Evolutionary conservation across 2,329 filamentous ascomycete genomes (phyloP), one percentile per base, ranked within the genome.

Genomic region (Colletotrichum sansevieriae): DNA sequence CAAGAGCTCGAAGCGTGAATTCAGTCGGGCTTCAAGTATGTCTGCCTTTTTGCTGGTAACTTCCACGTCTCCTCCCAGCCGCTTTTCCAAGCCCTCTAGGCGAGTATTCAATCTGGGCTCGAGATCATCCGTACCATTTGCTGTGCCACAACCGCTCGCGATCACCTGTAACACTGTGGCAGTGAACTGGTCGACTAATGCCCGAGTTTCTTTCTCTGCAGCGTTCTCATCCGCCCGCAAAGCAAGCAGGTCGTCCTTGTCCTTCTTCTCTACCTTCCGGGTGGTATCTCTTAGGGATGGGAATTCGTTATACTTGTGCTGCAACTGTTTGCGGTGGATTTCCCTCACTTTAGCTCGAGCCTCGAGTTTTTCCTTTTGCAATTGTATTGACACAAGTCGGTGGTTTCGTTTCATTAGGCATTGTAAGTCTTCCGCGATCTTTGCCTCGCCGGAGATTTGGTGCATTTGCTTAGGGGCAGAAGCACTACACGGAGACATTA

Each of bases 241-340:
- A n/a, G 22, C 55, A 33, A 37, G 11, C 10, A 68, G 35, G 11
- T 68, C 62, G 2, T 55, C 65, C 9, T 22, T 3, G 13, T 68
- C 65, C 22, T 41, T 68, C 49, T 56, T 65, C 49, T 66, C 55
- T 12, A 41, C 12, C 62, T 56, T 65, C 6, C 22, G 55, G 25
- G 65, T 62, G 12, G 29, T 22, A 6, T 65, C 62, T 18, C 20
- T 68, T 35, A 68, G 20, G 13, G 65, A 65, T 5, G 65, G 65
- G 18, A 65, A 68, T n/a, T 68, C 65, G 11, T 22, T 33, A 44
- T 65, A 68, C 33, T 52, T 68, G 29, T 33, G 18, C 8, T 56
- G 47, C 9, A 39, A 60, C 13, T 41, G 35, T 13, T 39, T 51
- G 35, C 52, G 47, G 2, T 51, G 29, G 11, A 37, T 49, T 22